Conservation (phyloP, 495 filamentous ascomycete genomes). For the Letharia columbiana region DNA sequence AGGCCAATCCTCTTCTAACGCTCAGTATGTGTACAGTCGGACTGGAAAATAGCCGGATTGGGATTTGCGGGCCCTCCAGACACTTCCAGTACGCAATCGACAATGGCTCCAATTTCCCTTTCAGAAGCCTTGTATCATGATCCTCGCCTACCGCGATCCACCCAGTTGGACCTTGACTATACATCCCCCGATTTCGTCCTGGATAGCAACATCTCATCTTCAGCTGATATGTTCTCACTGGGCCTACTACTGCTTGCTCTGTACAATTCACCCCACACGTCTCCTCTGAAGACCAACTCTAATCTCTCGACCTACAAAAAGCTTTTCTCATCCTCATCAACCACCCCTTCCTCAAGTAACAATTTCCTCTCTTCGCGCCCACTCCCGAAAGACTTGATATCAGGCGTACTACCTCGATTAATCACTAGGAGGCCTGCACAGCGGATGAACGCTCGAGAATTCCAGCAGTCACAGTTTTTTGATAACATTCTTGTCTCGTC, state of each 20-base stretch:
- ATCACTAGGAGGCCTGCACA: conserved; percentile 81
- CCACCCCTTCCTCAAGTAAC: conserved; percentile 67
- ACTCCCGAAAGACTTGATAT: conserved; percentile 68
- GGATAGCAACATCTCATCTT: conserved; percentile 69
- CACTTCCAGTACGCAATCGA: conserved; percentile 54
- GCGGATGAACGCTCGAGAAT: conserved; percentile 79
- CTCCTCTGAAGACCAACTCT: conserved; percentile 71
- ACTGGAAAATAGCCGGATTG: conserved; percentile 95
- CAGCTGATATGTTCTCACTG: conserved; percentile 86
- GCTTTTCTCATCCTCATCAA: conserved; percentile 63
- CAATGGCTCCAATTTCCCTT: conserved; percentile 65
- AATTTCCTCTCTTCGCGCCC: conserved; percentile 72
- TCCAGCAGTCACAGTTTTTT: conserved; percentile 90
- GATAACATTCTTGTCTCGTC: conserved; percentile 94
- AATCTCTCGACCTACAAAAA: conserved; percentile 75
- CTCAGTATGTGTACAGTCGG: conserved; percentile 48
- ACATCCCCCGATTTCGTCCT: conserved; percentile 89
- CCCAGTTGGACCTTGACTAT: conserved; percentile 88
- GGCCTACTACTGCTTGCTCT: conserved; percentile 81
- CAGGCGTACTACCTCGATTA: conserved; percentile 66
- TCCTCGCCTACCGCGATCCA: conserved; percentile 68
- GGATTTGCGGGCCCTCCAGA: conserved; percentile 77
- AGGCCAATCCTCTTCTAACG: conserved; percentile 19
- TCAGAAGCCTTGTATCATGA: conserved; percentile 79
- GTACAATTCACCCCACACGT: conserved; percentile 85